Evolutionary conservation across 164 flowering plant genomes (phyloP).

Genomic region (Annona squamosa): DNA sequence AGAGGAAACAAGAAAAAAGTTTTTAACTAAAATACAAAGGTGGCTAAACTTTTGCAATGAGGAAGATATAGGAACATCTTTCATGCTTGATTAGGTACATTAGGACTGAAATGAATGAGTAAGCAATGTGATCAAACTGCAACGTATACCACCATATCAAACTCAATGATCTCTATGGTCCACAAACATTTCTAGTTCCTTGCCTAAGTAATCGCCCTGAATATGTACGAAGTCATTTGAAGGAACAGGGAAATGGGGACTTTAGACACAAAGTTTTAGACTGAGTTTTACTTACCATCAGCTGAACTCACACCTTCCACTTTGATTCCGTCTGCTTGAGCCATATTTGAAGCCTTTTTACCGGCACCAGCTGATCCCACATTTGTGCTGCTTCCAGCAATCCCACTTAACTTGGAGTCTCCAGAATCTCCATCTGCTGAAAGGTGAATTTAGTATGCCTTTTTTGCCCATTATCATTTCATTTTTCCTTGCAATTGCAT

Average conservation of each 20-base stretch:
- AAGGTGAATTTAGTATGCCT: neutral
- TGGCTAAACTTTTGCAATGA: neutral
- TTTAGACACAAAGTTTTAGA: conserved; percentile 1
- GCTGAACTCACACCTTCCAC: conserved; percentile 41
- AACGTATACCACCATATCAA: neutral
- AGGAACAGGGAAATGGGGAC: neutral
- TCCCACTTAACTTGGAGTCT: conserved; percentile 15
- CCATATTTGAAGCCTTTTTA: conserved; percentile 41
- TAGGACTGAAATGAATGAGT: neutral
- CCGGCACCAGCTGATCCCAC: conserved; percentile 27
- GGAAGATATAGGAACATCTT: neutral
- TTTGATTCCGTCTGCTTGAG: conserved; percentile 35
- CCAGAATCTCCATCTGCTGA: conserved; percentile 28
- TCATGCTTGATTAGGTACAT: neutral
- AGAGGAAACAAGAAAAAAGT: neutral
- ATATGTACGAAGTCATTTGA: neutral
- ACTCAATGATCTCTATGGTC: neutral
- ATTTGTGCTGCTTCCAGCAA: conserved; percentile 33
- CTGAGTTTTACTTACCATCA: conserved; percentile 11
- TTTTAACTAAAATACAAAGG: neutral
- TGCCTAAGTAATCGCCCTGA: neutral
- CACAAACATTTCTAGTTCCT: neutral
- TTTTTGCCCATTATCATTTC: too few species aligned
- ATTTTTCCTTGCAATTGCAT: neutral
- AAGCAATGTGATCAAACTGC: neutral